A percentile compares a stretch with the other conserved stretches of the same genome.
Evolutionary conservation across 2,329 filamentous ascomycete species (phyloP).

Genomic region (Botryosphaeria dothidea): DNA sequence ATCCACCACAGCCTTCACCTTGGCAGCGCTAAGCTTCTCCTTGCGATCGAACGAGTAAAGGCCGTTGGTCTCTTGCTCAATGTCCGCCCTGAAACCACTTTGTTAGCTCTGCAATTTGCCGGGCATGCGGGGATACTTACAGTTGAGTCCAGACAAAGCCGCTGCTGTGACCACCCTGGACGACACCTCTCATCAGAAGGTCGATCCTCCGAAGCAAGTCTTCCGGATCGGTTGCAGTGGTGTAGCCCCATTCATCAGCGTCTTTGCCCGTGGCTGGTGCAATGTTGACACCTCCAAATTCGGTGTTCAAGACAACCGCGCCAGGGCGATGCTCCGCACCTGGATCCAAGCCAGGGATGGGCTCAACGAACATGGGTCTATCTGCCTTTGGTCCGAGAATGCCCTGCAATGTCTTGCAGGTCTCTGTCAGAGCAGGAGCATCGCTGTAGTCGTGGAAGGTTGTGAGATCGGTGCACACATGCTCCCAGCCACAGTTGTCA

Average conservation of each 20-base stretch:
- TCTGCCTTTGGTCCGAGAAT: slow-evolving; percentile 58
- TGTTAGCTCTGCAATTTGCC: slow-evolving; percentile 40
- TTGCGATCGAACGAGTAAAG: slow-evolving; percentile 64
- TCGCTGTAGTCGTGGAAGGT: slow-evolving; percentile 71
- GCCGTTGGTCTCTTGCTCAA: slow-evolving; percentile 70
- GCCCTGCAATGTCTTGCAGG: slow-evolving; percentile 54
- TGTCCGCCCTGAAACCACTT: slow-evolving; percentile 39
- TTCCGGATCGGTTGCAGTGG: slow-evolving; percentile 60
- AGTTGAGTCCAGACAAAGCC: slow-evolving; percentile 69
- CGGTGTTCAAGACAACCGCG: slow-evolving; percentile 65
- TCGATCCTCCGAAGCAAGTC: slow-evolving; percentile 62
- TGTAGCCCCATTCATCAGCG: slow-evolving; percentile 65
- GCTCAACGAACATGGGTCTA: slow-evolving; percentile 56
- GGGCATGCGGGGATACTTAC: slow-evolving; percentile 39
- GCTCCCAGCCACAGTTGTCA: slow-evolving; percentile 73
- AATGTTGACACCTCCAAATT: slow-evolving; percentile 70
- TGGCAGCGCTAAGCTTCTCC: slow-evolving; percentile 59
- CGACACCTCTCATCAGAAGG: slow-evolving; percentile 59
- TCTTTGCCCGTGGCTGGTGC: slow-evolving; percentile 39
- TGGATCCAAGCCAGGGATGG: slow-evolving; percentile 46
- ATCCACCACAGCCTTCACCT: slow-evolving; percentile 61
- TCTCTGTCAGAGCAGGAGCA: slow-evolving; percentile 55
- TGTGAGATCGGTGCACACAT: slow-evolving; percentile 63
- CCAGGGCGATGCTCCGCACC: slow-evolving; percentile 55
- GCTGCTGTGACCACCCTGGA: slow-evolving; percentile 58